Evolutionary conservation across 805 yeast species (phyloP).

Genomic region (Monosporozyma solicola): DNA sequence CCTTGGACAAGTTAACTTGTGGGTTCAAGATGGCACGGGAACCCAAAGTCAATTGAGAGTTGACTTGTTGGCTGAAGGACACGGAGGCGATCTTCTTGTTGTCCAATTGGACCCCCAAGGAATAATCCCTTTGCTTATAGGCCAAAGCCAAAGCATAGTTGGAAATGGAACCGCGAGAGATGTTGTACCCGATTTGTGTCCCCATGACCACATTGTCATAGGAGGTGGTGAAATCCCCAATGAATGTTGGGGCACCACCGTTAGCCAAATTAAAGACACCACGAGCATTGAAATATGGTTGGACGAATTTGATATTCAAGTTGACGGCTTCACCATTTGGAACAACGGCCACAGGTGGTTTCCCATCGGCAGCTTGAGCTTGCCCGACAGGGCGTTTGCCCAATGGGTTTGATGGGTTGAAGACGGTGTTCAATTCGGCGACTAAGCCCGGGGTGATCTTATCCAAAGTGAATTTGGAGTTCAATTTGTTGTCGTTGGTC

Average conservation of each 20-base stretch:
- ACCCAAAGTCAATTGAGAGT: constrained; percentile 88
- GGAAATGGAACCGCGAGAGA: constrained; percentile 83
- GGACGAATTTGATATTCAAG: constrained; percentile 80
- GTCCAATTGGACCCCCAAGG: constrained; percentile 60
- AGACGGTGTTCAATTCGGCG: constrained; percentile 81
- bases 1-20: constrained; percentile 51
- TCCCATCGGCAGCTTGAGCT: constrained; percentile 38
- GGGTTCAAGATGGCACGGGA: constrained; percentile 96
- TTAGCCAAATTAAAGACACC: constrained; percentile 82
- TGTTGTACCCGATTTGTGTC: constrained; percentile 94
- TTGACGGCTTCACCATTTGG: constrained; percentile 24
- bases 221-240: constrained; percentile 89
- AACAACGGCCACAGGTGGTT: constrained; percentile 43
- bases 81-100: constrained; percentile 86
- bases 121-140: constrained; percentile 80
- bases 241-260: constrained; percentile 80
- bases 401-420: constrained; percentile 51
- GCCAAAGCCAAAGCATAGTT: constrained; percentile 91
- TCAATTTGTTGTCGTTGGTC: constrained; percentile 81
- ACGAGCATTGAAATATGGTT: constrained; percentile 88
- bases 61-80: constrained; percentile 92
- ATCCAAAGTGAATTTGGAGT: constrained; percentile 86
- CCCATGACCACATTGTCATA: constrained; percentile 96
- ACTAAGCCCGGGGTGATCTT: constrained; percentile 93
- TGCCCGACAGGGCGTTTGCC: neutral